phyloP scores from a whole-genome alignment of 108 stramenopile species.

The Skeletonema potamos region DNA sequence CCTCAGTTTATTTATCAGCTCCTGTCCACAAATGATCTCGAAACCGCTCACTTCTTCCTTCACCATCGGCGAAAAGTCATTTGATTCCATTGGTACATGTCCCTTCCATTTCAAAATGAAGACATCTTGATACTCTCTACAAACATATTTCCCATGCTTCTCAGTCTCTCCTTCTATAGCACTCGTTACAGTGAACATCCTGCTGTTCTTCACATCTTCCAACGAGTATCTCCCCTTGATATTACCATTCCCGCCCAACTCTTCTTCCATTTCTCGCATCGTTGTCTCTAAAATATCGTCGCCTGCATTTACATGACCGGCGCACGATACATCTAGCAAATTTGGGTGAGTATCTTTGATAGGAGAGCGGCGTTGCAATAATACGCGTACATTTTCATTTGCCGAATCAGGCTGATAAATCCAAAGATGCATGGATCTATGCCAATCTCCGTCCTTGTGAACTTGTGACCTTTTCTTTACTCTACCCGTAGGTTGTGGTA shows the following conservation, averaged over 20 bases:
- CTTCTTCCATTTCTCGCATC: constrained; percentile 43
- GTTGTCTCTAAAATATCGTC: constrained; percentile 27
- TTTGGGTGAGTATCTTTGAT: constrained; percentile 50
- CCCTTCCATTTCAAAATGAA: constrained; percentile 37
- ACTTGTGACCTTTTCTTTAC: constrained; percentile 30
- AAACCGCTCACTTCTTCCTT: constrained; percentile 41
- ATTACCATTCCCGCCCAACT: constrained; percentile 29
- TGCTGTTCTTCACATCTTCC: constrained; percentile 17
- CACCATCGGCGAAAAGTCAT: constrained; percentile 31
- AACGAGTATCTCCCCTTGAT: constrained; percentile 5
- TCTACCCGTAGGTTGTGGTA: constrained; percentile 30
- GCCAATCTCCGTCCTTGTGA: constrained; percentile 46
- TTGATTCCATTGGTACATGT: constrained; percentile 3
- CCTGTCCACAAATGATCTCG: constrained; percentile 28
- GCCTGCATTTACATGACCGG: constrained; percentile 46
- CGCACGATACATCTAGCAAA: constrained; percentile 44
- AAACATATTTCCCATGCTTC: constrained; percentile 33
- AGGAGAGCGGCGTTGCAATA: constrained; percentile 41
- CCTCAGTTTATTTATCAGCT: constrained; percentile 32
- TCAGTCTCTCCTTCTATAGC: constrained; percentile 41
- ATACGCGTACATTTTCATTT: constrained; percentile 11
- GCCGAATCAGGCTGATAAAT: constrained; percentile 11
- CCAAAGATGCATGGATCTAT: constrained; percentile 45
- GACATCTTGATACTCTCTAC: constrained; percentile 47
- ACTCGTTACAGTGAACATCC: constrained; percentile 38